Conservation (phyloP, 495 filamentous ascomycete species). For the Pseudotulostoma volvatum region DNA sequence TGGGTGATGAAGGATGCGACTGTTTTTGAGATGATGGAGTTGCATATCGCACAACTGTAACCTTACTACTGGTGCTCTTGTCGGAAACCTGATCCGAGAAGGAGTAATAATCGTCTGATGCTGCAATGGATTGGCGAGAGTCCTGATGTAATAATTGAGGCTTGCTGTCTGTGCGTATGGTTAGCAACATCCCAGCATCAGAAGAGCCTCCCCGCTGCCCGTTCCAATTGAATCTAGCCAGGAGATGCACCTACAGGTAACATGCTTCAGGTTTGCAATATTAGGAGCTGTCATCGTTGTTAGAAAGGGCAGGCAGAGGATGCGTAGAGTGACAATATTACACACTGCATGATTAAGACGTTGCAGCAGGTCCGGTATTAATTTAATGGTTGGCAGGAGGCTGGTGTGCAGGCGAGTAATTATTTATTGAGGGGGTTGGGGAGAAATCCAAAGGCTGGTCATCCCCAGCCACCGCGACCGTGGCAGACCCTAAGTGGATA, state of each 20-base stretch:
- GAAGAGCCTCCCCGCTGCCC: too few relatives aligned
- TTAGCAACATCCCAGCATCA: too few relatives aligned
- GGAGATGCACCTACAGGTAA: conserved; percentile 14
- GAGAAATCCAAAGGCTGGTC: too few relatives aligned
- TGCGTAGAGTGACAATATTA: too few relatives aligned
- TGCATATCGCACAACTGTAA: conserved; percentile 33
- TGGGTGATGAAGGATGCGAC: conserved; percentile 18
- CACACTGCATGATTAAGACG: too few relatives aligned
- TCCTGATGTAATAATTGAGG: conserved; percentile 36
- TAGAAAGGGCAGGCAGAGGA: too few relatives aligned
- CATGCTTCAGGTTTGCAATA: conserved; percentile 14
- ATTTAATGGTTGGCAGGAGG: too few relatives aligned
- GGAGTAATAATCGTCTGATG: conserved; percentile 56
- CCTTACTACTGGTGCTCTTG: conserved; percentile 31
- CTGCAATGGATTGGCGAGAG: conserved; percentile 44
- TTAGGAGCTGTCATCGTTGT: conserved; percentile 8
- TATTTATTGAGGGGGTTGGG: too few relatives aligned
- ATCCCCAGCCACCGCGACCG: too few relatives aligned
- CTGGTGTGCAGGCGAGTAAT: too few relatives aligned
- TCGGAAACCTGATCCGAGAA: conserved; percentile 32
- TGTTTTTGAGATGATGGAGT: conserved; percentile 29
- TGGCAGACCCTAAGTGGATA: too few relatives aligned
- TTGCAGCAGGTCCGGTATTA: too few relatives aligned
- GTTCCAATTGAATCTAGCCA: conserved; percentile 5
- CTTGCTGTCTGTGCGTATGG: conserved; percentile 27